A percentile compares a stretch with the other conserved stretches of the same genome.
Conservation (phyloP, 2,329 filamentous ascomycete genomes). For the Parascedosporium putredinis region DNA sequence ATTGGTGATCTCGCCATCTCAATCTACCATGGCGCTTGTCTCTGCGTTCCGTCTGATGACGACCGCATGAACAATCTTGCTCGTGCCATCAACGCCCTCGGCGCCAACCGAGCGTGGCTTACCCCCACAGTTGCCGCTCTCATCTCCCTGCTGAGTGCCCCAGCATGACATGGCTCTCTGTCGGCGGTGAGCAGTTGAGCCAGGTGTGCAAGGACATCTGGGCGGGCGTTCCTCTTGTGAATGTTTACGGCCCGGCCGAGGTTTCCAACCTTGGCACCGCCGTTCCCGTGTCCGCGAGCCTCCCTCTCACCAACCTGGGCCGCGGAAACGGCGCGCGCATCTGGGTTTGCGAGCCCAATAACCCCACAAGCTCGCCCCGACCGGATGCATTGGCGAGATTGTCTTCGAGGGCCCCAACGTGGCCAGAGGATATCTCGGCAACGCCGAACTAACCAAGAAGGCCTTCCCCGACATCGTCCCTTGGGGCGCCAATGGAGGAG, state of each 20-base stretch:
- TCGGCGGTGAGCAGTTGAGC: background rate
- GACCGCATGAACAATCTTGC: constrained; percentile 12
- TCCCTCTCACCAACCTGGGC: constrained; percentile 8
- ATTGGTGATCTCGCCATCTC: constrained; percentile 10
- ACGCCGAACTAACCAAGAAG: constrained; percentile 21
- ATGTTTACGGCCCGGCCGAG: constrained; percentile 43
- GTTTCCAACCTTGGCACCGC: constrained; percentile 42
- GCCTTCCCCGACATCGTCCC: constrained; percentile 12
- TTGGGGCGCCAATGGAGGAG: constrained; percentile 16
- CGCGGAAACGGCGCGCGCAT: background rate
- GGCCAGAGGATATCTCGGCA: constrained; percentile 37
- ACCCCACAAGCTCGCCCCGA: constrained; percentile 9
- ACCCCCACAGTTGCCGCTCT: constrained; percentile 7
- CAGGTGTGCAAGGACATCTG: background rate
- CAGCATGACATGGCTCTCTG: constrained; percentile 5
- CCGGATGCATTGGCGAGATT: constrained; percentile 14
- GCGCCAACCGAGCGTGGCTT: constrained; percentile 11
- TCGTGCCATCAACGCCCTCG: constrained; percentile 11
- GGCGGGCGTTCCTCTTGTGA: constrained; percentile 28
- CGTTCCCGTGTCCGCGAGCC: constrained; percentile 27
- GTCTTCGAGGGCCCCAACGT: constrained; percentile 31
- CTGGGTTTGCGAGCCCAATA: constrained; percentile 8
- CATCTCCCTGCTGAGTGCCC: constrained; percentile 9
- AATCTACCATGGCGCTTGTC: constrained; percentile 15
- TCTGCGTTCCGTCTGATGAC: constrained; percentile 14